Evolutionary conservation across 148 eudicot genomes (phyloP).

Genomic region (Hydrangea macrophylla): DNA sequence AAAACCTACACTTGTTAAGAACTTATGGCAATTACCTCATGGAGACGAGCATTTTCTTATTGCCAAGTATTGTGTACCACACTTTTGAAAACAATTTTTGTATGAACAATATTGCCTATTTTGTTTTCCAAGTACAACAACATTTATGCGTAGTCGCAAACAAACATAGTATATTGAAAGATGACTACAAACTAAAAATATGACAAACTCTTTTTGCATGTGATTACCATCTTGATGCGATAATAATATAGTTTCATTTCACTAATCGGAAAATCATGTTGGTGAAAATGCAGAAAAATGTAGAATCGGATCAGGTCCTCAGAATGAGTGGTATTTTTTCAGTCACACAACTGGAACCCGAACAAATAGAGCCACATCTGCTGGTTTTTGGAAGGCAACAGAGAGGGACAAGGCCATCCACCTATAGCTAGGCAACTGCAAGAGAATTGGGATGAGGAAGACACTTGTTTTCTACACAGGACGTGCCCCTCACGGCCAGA

Average conservation of each 20-base stretch:
- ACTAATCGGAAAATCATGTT: background rate
- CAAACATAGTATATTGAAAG: no score
- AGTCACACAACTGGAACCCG: conserved; percentile 95
- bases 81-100: no score
- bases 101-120: background rate
- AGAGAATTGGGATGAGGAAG: conserved; percentile 85
- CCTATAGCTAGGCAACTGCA: conserved; percentile 38
- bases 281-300: conserved; percentile 59
- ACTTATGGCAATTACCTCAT: no score
- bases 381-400: conserved; percentile 97
- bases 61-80: no score
- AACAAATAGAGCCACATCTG: conserved; percentile 81
- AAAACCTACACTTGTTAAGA: no score
- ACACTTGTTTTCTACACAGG: conserved; percentile 90
- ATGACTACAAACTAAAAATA: no score
- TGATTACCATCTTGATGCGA: background rate
- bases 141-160: no score
- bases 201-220: background rate
- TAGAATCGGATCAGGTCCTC: conserved; percentile 83
- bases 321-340: conserved; percentile 90
- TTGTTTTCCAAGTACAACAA: background rate
- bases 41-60: no score
- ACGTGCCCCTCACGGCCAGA: conserved; percentile 93
- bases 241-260: background rate
- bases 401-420: conserved; percentile 91